Evolutionary conservation across 1,284 basidiomycete species (phyloP), one percentile per base, ranked within the genome.

Genomic region (Xerocomus minutiporus): DNA sequence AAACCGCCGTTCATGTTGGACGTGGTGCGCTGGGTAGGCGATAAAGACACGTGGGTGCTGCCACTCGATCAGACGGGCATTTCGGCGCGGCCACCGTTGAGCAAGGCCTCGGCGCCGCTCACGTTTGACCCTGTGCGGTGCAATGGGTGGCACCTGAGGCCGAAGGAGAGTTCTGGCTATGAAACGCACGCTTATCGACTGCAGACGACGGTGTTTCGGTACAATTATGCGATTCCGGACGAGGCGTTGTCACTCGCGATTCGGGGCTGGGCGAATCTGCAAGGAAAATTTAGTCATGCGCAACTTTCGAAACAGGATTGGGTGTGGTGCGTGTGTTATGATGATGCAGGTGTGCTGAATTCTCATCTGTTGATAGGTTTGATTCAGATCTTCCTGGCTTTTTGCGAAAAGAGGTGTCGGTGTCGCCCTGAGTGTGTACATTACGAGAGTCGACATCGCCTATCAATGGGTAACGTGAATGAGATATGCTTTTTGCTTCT

Each of bases 21-120:
- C 38, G 7, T 23, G 5, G 36, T 12, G 2, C 64, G 71, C 13
- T 66, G 63, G 62, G 61, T 69, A 8, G 48, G 50, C n/a, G 71
- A 73, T 39, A 11, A 15, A 3, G 28, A 53, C 17, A 63, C 58
- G 20, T 73, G 72, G 71, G 46, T 48, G 1, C 11, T 73, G 3
- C 63, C 58, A 0, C 55, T 73, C 15, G 55, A 67, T 23, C 61
- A 55, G 20, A 50, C 58, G 0, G 62, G 62, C 7, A 50, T 71
- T 29, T 26, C 46, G 29, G 46, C 17, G 3, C 68, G 64, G 4
- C 57, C 58, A 0, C 56, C 58, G 0, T 23, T 57, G 39, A 63
- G 60, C 26, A 25, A 9, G 0, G 35, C 55, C 0, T 68, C 63
- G 0, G 46, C 36, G 1, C 55, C 56, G 1, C 54, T 70, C 17